A percentile compares a stretch with the other conserved stretches of the same genome.
phyloP scores from a whole-genome alignment of 768 basidiomycete species.

The Suillus variegatus region DNA sequence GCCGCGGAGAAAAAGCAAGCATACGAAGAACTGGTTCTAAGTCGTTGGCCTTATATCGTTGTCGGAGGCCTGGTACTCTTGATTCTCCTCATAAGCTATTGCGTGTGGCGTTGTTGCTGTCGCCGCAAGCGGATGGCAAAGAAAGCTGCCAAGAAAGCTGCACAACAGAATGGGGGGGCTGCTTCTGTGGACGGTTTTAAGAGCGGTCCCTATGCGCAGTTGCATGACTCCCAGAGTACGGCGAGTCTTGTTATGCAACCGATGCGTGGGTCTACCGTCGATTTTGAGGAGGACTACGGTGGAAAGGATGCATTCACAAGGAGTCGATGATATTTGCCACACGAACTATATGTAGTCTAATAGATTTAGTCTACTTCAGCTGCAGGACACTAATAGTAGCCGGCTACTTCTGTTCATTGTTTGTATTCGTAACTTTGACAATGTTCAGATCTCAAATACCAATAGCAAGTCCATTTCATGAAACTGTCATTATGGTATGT shows the following conservation, averaged over 20 bases:
- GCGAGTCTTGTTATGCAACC: constrained; percentile 32
- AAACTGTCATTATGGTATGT: not conserved
- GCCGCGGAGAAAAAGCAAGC: constrained; percentile 65
- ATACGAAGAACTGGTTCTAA: constrained; percentile 63
- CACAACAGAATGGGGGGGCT: constrained; percentile 19
- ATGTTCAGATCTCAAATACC: not conserved
- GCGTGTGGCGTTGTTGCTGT: constrained; percentile 65
- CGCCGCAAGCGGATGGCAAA: constrained; percentile 34
- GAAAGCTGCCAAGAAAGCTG: constrained; percentile 18
- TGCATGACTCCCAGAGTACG: constrained; percentile 29
- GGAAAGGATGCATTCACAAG: constrained; percentile 19
- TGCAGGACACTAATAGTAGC: constrained; percentile 29
- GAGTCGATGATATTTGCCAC: constrained; percentile 1
- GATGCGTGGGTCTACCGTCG: constrained; percentile 20
- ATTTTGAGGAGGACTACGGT: constrained; percentile 19
- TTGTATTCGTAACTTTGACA: constrained; percentile 4
- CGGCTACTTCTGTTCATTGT: constrained; percentile 28
- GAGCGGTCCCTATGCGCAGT: constrained; percentile 23
- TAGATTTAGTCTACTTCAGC: constrained; percentile 11
- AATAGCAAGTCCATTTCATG: not conserved
- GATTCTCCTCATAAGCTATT: constrained; percentile 45
- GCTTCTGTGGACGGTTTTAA: not conserved
- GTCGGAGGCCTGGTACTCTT: constrained; percentile 57
- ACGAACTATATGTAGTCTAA: not conserved
- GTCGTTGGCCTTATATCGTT: constrained; percentile 75